A percentile compares a stretch with the other conserved stretches of the same genome.
Evolutionary conservation across 352 stramenopile genomes (phyloP).

Genomic region (Elongisporangium senticosum): DNA sequence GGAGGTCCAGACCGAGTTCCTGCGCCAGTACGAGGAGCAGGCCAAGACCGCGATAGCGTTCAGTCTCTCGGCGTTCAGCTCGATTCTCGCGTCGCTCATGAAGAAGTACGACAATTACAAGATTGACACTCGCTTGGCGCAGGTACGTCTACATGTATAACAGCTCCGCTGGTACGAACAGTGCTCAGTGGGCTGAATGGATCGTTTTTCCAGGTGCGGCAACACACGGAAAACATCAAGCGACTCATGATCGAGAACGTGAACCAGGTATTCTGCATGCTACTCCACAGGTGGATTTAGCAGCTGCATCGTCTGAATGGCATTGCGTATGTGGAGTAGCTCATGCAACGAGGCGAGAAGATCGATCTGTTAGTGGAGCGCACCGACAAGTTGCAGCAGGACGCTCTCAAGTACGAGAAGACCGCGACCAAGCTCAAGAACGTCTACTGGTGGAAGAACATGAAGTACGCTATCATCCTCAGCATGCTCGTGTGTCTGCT

Average conservation of each 20-base stretch:
- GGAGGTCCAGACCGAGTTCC: constrained; percentile 60
- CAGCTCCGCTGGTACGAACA: not conserved
- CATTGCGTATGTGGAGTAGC: constrained; percentile 46
- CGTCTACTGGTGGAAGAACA: constrained; percentile 85
- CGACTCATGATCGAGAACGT: constrained; percentile 99
- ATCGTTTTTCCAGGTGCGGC: constrained; percentile 50
- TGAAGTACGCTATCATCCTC: constrained; percentile 73
- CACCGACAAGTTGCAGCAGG: constrained; percentile 92
- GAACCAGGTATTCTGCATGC: constrained; percentile 48
- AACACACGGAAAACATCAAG: constrained; percentile 98
- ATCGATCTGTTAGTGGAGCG: constrained; percentile 90
- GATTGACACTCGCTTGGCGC: constrained; percentile 66
- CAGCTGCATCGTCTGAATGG: not conserved
- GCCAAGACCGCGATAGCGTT: constrained; percentile 67
- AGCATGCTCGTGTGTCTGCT: constrained; percentile 47
- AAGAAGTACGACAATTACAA: constrained; percentile 85
- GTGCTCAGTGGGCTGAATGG: not conserved
- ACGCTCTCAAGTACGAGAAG: constrained; percentile 96
- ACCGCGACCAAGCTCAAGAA: constrained; percentile 89
- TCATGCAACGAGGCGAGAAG: constrained; percentile 98
- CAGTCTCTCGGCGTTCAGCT: constrained; percentile 54
- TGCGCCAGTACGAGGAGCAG: constrained; percentile 56
- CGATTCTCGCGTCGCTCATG: constrained; percentile 58
- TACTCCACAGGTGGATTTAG: not conserved
- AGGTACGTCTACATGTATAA: constrained; percentile 22